Conservation (phyloP, 208 protist species). For the Tritrichomonas musculus region DNA sequence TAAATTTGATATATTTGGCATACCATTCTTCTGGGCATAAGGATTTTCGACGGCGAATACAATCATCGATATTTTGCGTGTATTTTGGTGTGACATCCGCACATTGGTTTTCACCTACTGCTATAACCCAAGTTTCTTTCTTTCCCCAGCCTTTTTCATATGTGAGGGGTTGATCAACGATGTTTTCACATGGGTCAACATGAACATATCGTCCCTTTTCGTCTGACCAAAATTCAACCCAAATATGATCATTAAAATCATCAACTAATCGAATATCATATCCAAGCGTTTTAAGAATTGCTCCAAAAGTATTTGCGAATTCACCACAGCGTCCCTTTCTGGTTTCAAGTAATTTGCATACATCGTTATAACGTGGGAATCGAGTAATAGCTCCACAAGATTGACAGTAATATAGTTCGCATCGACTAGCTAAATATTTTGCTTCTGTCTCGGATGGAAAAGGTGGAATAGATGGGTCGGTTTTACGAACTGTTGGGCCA, state of each 20-base stretch:
- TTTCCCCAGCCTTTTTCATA: conserved; percentile 47
- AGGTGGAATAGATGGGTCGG: background rate
- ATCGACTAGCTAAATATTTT: background rate
- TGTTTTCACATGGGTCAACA: conserved; percentile 45
- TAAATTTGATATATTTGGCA: background rate
- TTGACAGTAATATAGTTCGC: conserved; percentile 36
- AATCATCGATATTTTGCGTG: background rate
- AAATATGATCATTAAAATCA: conserved; percentile 47
- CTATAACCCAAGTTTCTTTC: conserved; percentile 40
- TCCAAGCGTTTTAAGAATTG: background rate
- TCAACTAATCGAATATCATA: conserved; percentile 25
- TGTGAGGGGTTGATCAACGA: conserved; percentile 27
- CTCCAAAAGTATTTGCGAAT: conserved; percentile 43
- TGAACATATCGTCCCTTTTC: conserved; percentile 38
- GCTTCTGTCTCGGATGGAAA: background rate
- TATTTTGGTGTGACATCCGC: background rate
- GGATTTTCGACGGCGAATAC: background rate
- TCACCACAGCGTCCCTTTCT: conserved; percentile 43
- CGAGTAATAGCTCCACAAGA: conserved; percentile 5
- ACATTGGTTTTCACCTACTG: background rate
- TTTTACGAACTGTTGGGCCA: background rate
- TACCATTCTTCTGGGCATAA: background rate
- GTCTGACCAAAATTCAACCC: conserved; percentile 38
- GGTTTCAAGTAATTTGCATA: conserved; percentile 28
- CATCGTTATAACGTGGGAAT: conserved; percentile 44